phyloP scores from a whole-genome alignment of 768 basidiomycete genomes.

The Chalciporus pseudorubinellus region DNA sequence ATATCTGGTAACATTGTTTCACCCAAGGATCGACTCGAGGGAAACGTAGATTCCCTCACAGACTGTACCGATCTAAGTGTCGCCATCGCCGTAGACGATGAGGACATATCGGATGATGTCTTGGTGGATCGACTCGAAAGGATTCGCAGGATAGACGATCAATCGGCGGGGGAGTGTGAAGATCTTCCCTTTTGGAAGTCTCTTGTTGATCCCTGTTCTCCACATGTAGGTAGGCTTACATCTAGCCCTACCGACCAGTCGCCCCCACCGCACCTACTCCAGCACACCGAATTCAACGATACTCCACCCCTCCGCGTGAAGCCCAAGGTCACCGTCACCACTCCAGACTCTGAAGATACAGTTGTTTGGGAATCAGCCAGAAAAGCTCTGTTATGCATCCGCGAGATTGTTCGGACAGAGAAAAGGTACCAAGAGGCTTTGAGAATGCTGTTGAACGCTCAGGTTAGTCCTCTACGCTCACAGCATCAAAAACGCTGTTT shows the following conservation, averaged over 20 bases:
- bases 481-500: neutral
- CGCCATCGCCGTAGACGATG: slow-evolving; percentile 49
- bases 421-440: slow-evolving; percentile 42
- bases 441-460: slow-evolving; percentile 35
- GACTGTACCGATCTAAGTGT: slow-evolving; percentile 22
- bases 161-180: neutral
- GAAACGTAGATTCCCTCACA: neutral
- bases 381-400: slow-evolving; percentile 41
- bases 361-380: slow-evolving; percentile 37
- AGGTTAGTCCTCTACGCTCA: slow-evolving; percentile 25
- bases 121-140: slow-evolving; percentile 48
- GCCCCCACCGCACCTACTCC: neutral
- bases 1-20: neutral
- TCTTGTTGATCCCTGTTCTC: neutral
- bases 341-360: slow-evolving; percentile 23
- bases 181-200: neutral
- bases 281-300: neutral
- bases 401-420: slow-evolving; percentile 50
- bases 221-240: neutral
- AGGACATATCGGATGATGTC: slow-evolving; percentile 49
- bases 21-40: neutral
- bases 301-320: neutral
- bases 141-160: slow-evolving; percentile 31
- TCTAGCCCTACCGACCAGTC: neutral
- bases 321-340: slow-evolving; percentile 5